Evolutionary conservation across 257 asterid species (phyloP).

Genomic region (Asclepias syriaca): DNA sequence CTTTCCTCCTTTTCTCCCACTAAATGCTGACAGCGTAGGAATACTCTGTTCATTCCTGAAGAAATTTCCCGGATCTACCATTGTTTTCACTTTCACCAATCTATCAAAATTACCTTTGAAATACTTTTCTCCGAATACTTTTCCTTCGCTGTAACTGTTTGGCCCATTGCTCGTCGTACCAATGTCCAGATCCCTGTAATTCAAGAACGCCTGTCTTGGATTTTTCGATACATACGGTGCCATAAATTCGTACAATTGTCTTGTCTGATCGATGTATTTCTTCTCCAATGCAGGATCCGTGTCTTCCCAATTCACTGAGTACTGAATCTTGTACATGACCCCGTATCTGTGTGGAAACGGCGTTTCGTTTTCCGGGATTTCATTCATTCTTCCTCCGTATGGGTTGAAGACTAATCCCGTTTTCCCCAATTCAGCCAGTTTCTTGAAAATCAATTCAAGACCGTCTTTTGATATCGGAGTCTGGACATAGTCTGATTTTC

Average conservation of each 20-base stretch:
- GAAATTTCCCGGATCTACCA: conserved; percentile 15
- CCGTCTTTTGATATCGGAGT: conserved; percentile 9
- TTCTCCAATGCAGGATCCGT: conserved; percentile 7
- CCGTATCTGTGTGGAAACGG: conserved; percentile 44
- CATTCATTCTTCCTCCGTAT: conserved; percentile 33
- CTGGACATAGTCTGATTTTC: conserved; percentile 26
- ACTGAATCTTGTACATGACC: conserved; percentile 21
- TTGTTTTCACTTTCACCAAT: conserved; percentile 14
- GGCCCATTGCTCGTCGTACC: conserved; percentile 4
- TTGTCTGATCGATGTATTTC: conserved; percentile 2
- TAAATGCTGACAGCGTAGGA: neutral
- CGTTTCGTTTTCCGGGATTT: conserved; percentile 15
- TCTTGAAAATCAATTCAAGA: conserved; percentile 7
- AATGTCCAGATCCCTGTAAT: conserved; percentile 25
- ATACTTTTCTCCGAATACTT: conserved; percentile 17
- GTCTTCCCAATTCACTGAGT: conserved; percentile 24
- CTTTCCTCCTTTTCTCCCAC: neutral
- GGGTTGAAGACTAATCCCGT: conserved; percentile 25
- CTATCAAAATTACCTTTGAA: conserved; percentile 21
- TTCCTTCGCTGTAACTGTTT: conserved; percentile 8
- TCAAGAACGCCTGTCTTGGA: conserved; percentile 25
- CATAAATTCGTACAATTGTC: conserved; percentile 20
- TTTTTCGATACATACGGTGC: conserved; percentile 23
- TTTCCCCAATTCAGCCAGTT: conserved; percentile 10
- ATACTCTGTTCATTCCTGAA: conserved; percentile 3